A percentile compares a stretch with the other conserved stretches of the same genome.
These are phyloP conservation scores for Coemansia reversa DNA, from an alignment of 192 early-diverging fungal species.

Conservation along the genomic window DNA sequence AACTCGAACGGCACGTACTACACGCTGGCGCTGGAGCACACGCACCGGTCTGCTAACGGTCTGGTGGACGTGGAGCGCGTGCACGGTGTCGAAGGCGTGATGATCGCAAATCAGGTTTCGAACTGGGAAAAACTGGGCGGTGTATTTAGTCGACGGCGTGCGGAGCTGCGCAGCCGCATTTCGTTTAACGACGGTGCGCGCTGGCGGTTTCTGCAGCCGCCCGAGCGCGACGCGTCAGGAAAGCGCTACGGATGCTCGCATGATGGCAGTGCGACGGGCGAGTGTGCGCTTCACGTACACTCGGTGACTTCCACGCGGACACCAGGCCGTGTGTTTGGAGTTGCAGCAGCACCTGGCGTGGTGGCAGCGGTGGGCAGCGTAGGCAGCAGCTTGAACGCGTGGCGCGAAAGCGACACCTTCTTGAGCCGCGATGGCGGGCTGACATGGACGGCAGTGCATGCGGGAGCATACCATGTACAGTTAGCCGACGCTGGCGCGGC, in stretches of 20 bases:
- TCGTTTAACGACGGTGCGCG: slow-evolving; percentile 83
- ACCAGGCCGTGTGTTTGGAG: slow-evolving; percentile 72
- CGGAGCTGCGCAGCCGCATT: slow-evolving; percentile 70
- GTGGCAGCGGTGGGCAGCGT: slow-evolving; percentile 92
- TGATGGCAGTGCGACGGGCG: slow-evolving; percentile 41
- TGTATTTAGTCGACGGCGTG: slow-evolving; percentile 39
- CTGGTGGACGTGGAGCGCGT: slow-evolving; percentile 90
- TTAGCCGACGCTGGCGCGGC: slow-evolving; percentile 79
- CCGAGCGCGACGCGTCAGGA: slow-evolving; percentile 59
- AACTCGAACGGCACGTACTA: slow-evolving; percentile 90
- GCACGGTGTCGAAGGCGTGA: slow-evolving; percentile 76
- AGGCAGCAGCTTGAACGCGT: slow-evolving; percentile 66
- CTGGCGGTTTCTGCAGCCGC: slow-evolving; percentile 74
- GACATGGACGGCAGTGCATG: slow-evolving; percentile 65
- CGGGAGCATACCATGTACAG: slow-evolving; percentile 82
- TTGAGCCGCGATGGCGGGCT: slow-evolving; percentile 81
- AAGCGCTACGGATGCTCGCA: slow-evolving; percentile 58
- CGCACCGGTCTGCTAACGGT: slow-evolving; percentile 73
- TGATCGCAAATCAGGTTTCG: slow-evolving; percentile 79
- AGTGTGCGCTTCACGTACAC: slow-evolving; percentile 85
- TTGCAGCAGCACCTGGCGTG: slow-evolving; percentile 72
- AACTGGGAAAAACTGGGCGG: slow-evolving; percentile 68
- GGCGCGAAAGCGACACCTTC: slow-evolving; percentile 81
- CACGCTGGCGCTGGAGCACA: slow-evolving; percentile 72
- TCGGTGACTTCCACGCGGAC: slow-evolving; percentile 71